phyloP scores from a whole-genome alignment of 1,139 yeast species.

The Debaryomyces fabryi region DNA sequence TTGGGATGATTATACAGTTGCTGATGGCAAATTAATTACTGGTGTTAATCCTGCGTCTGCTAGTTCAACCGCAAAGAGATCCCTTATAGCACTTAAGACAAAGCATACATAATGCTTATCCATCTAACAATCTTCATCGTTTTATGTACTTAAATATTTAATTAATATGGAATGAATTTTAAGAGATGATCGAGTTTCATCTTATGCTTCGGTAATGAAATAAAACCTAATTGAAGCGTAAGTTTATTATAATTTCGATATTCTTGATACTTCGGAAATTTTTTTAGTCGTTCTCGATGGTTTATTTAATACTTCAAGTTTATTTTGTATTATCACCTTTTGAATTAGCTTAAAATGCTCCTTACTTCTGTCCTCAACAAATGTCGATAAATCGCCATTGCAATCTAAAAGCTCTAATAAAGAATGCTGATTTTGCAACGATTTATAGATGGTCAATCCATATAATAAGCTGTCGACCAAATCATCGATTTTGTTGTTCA shows the following conservation, averaged over 20 bases:
- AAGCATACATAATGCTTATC: neutral
- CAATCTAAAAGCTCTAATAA: constrained; percentile 7
- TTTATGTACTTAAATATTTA: neutral
- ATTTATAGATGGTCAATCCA: constrained; percentile 30
- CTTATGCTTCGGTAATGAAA: neutral
- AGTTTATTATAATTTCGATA: neutral
- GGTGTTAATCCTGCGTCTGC: constrained; percentile 70
- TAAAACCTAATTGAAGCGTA: neutral
- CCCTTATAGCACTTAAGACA: neutral
- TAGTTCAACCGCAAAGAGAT: constrained; percentile 40
- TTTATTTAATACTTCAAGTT: constrained; percentile 11
- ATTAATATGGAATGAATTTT: neutral
- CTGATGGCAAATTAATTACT: constrained; percentile 58
- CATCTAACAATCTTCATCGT: neutral
- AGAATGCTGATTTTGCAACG: constrained; percentile 21
- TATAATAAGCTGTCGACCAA: constrained; percentile 43
- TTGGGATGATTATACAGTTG: constrained; percentile 53
- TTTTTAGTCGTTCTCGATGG: neutral
- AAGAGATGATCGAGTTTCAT: neutral
- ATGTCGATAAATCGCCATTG: constrained; percentile 14
- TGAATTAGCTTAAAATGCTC: constrained; percentile 17
- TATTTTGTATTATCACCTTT: constrained; percentile 14
- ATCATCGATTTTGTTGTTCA: constrained; percentile 38
- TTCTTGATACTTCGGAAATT: neutral
- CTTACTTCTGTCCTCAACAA: constrained; percentile 14